phyloP scores from a whole-genome alignment of 2,329 filamentous ascomycete genomes.

The Colletotrichum acutatum region DNA sequence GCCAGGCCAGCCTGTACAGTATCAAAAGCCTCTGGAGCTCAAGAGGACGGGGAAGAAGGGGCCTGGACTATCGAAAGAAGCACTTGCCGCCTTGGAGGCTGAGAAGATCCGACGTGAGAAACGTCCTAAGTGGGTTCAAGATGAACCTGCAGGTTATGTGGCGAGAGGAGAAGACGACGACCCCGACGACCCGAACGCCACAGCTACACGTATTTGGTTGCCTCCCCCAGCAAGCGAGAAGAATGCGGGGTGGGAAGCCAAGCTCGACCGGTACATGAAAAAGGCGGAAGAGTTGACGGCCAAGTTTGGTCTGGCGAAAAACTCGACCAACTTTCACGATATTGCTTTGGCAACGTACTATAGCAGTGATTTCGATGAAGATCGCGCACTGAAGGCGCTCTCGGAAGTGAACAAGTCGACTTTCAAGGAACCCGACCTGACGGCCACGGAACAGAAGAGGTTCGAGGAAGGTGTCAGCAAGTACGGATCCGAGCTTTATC shows the following conservation, averaged over 20 bases:
- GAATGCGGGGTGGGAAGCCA: conserved; percentile 71
- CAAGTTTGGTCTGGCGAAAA: conserved; percentile 75
- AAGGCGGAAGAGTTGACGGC: conserved; percentile 73
- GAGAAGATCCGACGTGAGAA: conserved; percentile 83
- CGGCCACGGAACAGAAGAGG: conserved; percentile 81
- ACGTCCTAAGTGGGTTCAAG: conserved; percentile 92
- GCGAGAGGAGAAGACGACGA: conserved; percentile 82
- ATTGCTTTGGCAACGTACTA: conserved; percentile 82
- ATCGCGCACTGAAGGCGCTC: conserved; percentile 77
- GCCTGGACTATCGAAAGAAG: conserved; percentile 81
- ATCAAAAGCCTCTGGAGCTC: conserved; percentile 87
- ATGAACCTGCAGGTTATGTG: conserved; percentile 88
- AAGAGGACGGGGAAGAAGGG: conserved; percentile 87
- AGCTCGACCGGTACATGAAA: conserved; percentile 77
- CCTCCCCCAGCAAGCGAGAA: conserved; percentile 69
- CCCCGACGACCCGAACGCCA: conserved; percentile 78
- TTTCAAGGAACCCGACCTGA: conserved; percentile 87
- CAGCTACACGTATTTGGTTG: conserved; percentile 81
- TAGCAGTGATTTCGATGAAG: conserved; percentile 75
- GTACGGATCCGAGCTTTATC: conserved; percentile 89
- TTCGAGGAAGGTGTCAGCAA: conserved; percentile 93
- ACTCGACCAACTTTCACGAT: conserved; percentile 88
- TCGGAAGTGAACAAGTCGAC: conserved; percentile 74
- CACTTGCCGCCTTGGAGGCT: conserved; percentile 80
- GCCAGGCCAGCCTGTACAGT: conserved; percentile 88